Evolutionary conservation across 202 grass and related monocot species (phyloP).

Genomic region (Musa balbisiana): DNA sequence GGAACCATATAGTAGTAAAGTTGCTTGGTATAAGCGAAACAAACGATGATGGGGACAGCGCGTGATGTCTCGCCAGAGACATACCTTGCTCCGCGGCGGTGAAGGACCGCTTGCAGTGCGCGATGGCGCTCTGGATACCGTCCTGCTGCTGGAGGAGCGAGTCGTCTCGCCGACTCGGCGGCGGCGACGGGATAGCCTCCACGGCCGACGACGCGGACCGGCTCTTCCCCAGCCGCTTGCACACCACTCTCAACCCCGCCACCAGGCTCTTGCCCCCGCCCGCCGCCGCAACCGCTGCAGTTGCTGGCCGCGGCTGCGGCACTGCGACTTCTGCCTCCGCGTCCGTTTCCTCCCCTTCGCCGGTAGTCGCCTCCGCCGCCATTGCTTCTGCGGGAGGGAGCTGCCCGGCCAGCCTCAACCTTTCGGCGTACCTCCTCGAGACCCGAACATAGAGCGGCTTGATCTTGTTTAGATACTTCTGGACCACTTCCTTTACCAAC

Average conservation of each 20-base stretch:
- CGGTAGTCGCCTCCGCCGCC: conserved; percentile 15
- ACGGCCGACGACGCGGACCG: conserved; percentile 72
- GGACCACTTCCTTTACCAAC: conserved; percentile 72
- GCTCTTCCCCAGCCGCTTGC: conserved; percentile 82
- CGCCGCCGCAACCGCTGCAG: conserved; percentile 18
- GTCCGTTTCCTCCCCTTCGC: neutral
- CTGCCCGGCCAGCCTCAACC: conserved; percentile 41
- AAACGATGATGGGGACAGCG: neutral
- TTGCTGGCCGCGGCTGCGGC: neutral
- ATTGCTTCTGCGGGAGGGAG: neutral
- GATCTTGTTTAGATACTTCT: conserved; percentile 90
- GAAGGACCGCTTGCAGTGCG: conserved; percentile 27
- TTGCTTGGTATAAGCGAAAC: too few relatives aligned
- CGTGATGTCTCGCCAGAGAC: too few relatives aligned
- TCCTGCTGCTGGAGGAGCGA: conserved; percentile 25
- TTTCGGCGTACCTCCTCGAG: conserved; percentile 68
- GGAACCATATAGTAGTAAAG: too few relatives aligned
- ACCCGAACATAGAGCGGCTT: conserved; percentile 89
- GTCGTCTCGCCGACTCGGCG: conserved; percentile 19
- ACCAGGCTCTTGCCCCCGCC: conserved; percentile 59
- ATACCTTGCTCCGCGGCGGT: conserved; percentile 8
- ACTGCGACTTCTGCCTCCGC: neutral
- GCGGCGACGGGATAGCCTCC: conserved; percentile 25
- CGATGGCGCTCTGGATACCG: conserved; percentile 30
- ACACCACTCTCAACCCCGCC: conserved; percentile 70